phyloP scores from a whole-genome alignment of 192 early-diverging fungal genomes.

The Powellomyces hirtus region DNA sequence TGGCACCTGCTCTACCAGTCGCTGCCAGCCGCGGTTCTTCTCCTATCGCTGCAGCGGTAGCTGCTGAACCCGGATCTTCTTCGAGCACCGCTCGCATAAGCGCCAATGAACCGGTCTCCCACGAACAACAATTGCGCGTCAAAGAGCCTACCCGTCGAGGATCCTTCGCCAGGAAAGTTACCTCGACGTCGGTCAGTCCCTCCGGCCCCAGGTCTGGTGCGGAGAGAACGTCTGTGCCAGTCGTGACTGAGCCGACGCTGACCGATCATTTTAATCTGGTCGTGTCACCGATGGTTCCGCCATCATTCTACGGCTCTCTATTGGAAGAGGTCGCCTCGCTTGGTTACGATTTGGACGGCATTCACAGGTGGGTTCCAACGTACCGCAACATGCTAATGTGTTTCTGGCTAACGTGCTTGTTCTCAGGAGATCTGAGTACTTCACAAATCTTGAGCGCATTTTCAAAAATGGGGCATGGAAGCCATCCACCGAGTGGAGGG shows the following conservation, averaged over 20 bases:
- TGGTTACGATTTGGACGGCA: slow-evolving; percentile 3
- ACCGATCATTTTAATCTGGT: neutral
- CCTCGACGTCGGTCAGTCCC: neutral
- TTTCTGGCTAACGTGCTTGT: neutral
- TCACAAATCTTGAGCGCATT: neutral
- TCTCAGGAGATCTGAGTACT: neutral
- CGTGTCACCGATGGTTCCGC: neutral
- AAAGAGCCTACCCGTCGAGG: no score
- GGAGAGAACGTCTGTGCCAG: neutral
- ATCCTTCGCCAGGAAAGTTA: no score
- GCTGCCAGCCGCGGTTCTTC: neutral
- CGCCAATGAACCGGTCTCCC: no score
- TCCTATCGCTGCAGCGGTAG: neutral
- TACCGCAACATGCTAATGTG: neutral
- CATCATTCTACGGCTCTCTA: slow-evolving; percentile 2
- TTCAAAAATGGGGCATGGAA: neutral
- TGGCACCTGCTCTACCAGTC: neutral
- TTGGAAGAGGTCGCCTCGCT: slow-evolving; percentile 16
- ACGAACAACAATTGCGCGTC: no score
- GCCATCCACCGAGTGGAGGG: slow-evolving; percentile 3
- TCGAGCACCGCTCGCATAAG: no score
- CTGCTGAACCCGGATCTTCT: neutral
- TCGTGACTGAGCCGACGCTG: neutral
- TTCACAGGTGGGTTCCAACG: slow-evolving; percentile 2
- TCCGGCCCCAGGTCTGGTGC: neutral